Base-by-base conservation (phyloP, 768 basidiomycete genomes). In the Suillus subaureus region DNA sequence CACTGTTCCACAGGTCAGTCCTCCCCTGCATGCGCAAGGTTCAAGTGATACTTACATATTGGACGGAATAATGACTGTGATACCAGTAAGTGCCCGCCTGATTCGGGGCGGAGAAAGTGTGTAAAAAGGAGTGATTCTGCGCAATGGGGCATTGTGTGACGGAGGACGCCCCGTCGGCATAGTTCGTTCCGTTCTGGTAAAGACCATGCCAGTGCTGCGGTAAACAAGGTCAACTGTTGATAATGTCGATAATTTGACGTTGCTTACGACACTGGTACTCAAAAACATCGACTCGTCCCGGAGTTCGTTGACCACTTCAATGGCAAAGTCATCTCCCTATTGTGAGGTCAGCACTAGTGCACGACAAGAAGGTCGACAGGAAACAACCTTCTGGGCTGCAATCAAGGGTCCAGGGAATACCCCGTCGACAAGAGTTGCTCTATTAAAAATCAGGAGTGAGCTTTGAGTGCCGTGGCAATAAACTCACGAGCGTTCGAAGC, bases 241-340 rank as follows among this genome's bases (percentile, higher is more conserved):
- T 18, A 9, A 11, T 1, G 13, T 39, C 23, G 21, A 39, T 11
- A 5, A 28, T 35, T 49, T 43, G 18, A n/a, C 51, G 15, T 6
- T 35, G 68, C 83, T 67, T 37, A 87, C 86, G 40, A 88, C 81
- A 35, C 81, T 83, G 13, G 87, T 88, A 7, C 74, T 77, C 49
- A 78, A 78, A 31, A 81, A 66, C 86, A 88, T 85, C 0, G 81
- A 76, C 2, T 72, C 72, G 43, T 87, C 82, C 2, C 72, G 77
- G 33, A 87, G 73, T 26, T 68, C 26, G 65, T 87, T 81, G 6
- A 79, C 67, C n/a, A 87, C 83, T 40, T 84, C 82, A 47, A 88
- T 69, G 31, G 66, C 63, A 66, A 84, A 80, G 35, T 67, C 63
- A 49, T 79, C 75, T 4, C 82, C 81, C 73, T 74, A 58, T 8